Base-by-base conservation (phyloP, 306 rosid genomes). In the Trichosanthes truncata region DNA sequence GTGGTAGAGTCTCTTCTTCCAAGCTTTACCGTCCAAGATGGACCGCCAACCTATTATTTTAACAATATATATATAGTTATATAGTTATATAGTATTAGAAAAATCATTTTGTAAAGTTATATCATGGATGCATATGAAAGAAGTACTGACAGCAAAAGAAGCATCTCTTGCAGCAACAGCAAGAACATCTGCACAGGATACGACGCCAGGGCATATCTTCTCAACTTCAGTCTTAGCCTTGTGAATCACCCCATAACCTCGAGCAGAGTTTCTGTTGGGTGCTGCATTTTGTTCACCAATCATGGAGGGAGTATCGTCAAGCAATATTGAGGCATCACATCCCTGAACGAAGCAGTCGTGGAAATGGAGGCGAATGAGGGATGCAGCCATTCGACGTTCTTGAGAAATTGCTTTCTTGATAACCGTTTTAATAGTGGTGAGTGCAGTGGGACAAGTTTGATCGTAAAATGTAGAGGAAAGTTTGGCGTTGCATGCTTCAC, bases 91-190 rank as follows among this genome's bases (percentile, higher is more conserved):
- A 29, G 2, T 31, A 31, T 62, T 29, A 13, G 18, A 31, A 31
- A 14, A 14, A 14, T 3, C n/a, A n/a, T n/a, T n/a, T n/a, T n/a
- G 23, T 7, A 0, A 57, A 2, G 6, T 3, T 49, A 49, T 4
- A 3, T 49, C 56, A 0, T 5, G 36, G 15, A 15, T 13, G n/a
- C 5, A 14, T 1, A 4, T 6, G 1, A 13, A 33, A 15, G 33
- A 5, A 21, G 2, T 29, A 63, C 71, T 63, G 1, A 89, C 90
- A 3, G 85, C 82, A 38, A 88, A 86, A 0, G 97, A 86, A 6
- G 94, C 90, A 67, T 92, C 97, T n/a, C 93, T 81, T 46, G 97
- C 91, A 1, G 90, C 91, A 0, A 89, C 81, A 2, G 97, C 90
- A 0, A 91, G 78, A 9, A 91, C 84, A 26, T 82, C 90, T 1